Evolutionary conservation across 345 rosid species (phyloP).

Genomic region (Eucalyptus tenuipes): DNA sequence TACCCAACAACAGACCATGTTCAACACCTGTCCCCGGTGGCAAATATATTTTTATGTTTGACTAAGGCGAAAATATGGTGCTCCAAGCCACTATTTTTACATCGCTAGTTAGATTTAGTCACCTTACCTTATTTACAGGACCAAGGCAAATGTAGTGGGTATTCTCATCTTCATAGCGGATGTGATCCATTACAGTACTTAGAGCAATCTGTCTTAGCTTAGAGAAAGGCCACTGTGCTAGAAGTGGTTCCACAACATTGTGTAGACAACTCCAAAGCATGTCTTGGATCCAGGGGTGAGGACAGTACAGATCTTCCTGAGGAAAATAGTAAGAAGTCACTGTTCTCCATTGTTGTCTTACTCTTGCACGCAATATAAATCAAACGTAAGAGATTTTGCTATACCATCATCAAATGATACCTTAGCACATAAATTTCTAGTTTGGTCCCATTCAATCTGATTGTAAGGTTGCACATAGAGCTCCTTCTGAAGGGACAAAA

Average conservation of each 20-base stretch:
- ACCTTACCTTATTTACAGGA: constrained; percentile 37
- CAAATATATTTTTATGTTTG: background rate
- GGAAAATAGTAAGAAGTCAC: background rate
- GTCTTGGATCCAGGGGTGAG: constrained; percentile 44
- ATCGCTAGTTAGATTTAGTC: background rate
- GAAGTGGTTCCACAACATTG: constrained; percentile 36
- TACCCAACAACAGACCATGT: constrained; percentile 48
- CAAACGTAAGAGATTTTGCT: background rate
- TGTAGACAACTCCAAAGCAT: constrained; percentile 39
- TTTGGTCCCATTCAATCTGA: constrained; percentile 37
- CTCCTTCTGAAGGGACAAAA: background rate
- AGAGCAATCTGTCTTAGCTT: constrained; percentile 42
- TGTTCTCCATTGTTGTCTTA: background rate
- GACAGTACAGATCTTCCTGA: constrained; percentile 53
- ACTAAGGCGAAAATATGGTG: background rate
- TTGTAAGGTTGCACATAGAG: background rate
- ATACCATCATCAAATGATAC: constrained; percentile 2
- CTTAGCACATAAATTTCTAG: constrained; percentile 33
- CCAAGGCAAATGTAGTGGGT: constrained; percentile 37
- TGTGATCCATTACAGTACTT: constrained; percentile 24
- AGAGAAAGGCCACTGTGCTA: constrained; percentile 36
- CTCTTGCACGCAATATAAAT: background rate
- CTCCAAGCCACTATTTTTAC: background rate
- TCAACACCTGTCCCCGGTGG: constrained; percentile 9
- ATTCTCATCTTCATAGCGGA: constrained; percentile 52